Percentiles rank a stretch among this genome's conserved stretches.
phyloP scores from a whole-genome alignment of 768 basidiomycete genomes.

The Tylopilus intermedius region DNA sequence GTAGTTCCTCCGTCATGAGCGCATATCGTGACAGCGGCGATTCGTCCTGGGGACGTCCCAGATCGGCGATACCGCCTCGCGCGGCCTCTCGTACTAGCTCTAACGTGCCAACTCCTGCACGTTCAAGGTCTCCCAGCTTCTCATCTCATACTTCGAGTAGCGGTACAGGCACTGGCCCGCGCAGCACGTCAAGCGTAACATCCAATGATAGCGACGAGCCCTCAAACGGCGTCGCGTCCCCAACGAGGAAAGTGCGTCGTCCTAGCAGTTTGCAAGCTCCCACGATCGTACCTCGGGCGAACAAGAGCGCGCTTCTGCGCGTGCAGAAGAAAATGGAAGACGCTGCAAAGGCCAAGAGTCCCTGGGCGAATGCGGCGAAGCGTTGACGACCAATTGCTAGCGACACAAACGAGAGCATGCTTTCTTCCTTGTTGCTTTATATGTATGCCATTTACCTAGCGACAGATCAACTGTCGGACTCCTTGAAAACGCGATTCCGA shows the following conservation, averaged over 20 bases:
- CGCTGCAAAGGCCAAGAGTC: slow-evolving; percentile 30
- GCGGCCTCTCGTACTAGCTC: slow-evolving; percentile 40
- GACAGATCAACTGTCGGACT: slow-evolving; percentile 2
- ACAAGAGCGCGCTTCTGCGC: slow-evolving; percentile 68
- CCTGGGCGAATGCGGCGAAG: slow-evolving; percentile 29
- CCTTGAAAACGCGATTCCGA: slow-evolving; percentile 15
- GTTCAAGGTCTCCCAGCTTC: slow-evolving; percentile 3
- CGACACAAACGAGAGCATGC: not conserved
- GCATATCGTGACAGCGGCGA: slow-evolving; percentile 21
- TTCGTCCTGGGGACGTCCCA: slow-evolving; percentile 11
- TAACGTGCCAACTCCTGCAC: not conserved
- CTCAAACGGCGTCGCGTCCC: slow-evolving; percentile 13
- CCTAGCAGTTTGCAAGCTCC: slow-evolving; percentile 57
- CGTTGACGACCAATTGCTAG: slow-evolving; percentile 13
- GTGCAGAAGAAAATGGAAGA: slow-evolving; percentile 55
- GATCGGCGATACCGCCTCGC: slow-evolving; percentile 31
- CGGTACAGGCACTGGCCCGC: slow-evolving; percentile 22
- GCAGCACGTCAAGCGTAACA: slow-evolving; percentile 25
- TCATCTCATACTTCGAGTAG: slow-evolving; percentile 26
- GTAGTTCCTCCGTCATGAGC: slow-evolving; percentile 39
- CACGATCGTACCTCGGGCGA: slow-evolving; percentile 61
- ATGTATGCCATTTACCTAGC: slow-evolving; percentile 20
- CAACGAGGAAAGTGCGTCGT: slow-evolving; percentile 38
- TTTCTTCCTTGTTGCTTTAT: not conserved
- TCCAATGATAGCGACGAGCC: slow-evolving; percentile 23